A percentile compares a stretch with the other conserved stretches of the same genome.
Conservation (phyloP, 352 stramenopile genomes). For the Phytophthora crassamura region DNA sequence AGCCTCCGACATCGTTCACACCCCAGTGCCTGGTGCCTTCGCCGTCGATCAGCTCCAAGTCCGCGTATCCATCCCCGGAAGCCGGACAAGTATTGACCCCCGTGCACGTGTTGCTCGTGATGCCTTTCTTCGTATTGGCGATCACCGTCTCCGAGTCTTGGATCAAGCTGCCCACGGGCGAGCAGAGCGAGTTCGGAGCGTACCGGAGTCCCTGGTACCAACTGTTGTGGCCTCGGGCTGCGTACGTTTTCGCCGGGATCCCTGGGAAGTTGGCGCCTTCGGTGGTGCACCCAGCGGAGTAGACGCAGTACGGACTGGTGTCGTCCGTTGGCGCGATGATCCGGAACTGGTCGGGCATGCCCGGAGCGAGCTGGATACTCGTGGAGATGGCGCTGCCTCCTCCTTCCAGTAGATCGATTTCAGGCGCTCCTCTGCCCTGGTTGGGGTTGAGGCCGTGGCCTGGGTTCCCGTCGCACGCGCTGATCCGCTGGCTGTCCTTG, state of each 20-base stretch:
- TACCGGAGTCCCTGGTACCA: slow-evolving; percentile 74
- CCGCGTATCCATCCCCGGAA: slow-evolving; percentile 51
- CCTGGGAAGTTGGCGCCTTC: slow-evolving; percentile 57
- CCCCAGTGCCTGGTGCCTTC: slow-evolving; percentile 51
- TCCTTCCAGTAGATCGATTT: slow-evolving; percentile 96
- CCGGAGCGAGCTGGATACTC: slow-evolving; percentile 89
- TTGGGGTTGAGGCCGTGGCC: slow-evolving; percentile 91
- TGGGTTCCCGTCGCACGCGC: slow-evolving; percentile 89
- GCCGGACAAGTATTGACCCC: slow-evolving; percentile 55
- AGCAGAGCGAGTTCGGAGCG: slow-evolving; percentile 53
- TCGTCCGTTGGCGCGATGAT: slow-evolving; percentile 43
- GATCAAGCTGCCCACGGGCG: slow-evolving; percentile 13
- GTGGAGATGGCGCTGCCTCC: slow-evolving; percentile 73
- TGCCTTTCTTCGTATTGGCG: slow-evolving; percentile 34
- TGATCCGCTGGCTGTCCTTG: slow-evolving; percentile 52
- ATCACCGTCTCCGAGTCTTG: slow-evolving; percentile 51
- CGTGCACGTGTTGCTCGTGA: slow-evolving; percentile 56
- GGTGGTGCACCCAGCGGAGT: slow-evolving; percentile 45
- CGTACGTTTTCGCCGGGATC: slow-evolving; percentile 49
- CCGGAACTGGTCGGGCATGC: slow-evolving; percentile 65
- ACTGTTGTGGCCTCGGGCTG: slow-evolving; percentile 37
- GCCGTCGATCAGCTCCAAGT: slow-evolving; percentile 49
- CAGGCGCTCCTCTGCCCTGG: slow-evolving; percentile 88
- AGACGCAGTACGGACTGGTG: slow-evolving; percentile 48
- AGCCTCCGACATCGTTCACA: slow-evolving; percentile 57